phyloP scores from a whole-genome alignment of 2,329 filamentous ascomycete genomes.

The Basipetospora sp. region DNA sequence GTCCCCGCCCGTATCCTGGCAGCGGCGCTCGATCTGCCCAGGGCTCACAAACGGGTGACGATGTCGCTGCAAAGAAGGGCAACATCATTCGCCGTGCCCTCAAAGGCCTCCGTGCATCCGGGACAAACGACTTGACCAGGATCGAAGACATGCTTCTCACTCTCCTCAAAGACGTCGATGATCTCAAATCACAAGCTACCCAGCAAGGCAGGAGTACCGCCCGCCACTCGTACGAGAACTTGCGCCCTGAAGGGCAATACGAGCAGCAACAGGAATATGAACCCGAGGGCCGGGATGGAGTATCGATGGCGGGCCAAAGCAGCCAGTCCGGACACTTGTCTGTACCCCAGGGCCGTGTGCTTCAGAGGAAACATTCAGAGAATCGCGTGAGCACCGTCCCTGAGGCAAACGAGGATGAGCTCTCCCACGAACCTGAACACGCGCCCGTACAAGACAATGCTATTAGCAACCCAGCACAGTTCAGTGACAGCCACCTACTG shows the following conservation, averaged over 20 bases:
- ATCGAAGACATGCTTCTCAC: conserved; percentile 90
- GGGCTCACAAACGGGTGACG: conserved; percentile 43
- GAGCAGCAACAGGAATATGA: conserved; percentile 66
- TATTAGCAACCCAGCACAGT: conserved; percentile 30
- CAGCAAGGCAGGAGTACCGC: conserved; percentile 33
- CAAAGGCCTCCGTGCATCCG: conserved; percentile 76
- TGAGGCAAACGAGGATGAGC: conserved; percentile 61
- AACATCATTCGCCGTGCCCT: conserved; percentile 91
- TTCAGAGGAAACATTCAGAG: conserved; percentile 48
- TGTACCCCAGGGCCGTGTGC: conserved; percentile 30
- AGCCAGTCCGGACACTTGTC: conserved; percentile 67
- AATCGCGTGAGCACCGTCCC: conserved; percentile 82
- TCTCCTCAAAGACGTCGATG: conserved; percentile 81
- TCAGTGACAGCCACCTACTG: conserved; percentile 44
- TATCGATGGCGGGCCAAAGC: conserved; percentile 38
- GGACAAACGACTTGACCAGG: conserved; percentile 69
- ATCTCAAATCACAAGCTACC: conserved; percentile 49
- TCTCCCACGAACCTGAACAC: conserved; percentile 6
- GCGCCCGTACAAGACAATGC: not conserved
- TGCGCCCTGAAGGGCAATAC: conserved; percentile 53
- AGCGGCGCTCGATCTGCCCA: conserved; percentile 46
- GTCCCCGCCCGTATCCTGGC: conserved; percentile 68
- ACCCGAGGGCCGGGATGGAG: conserved; percentile 11
- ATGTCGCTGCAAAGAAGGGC: conserved; percentile 61
- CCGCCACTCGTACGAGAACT: conserved; percentile 51